Conservation (phyloP, 2,329 filamentous ascomycete species). For the Exophiala sp. region DNA sequence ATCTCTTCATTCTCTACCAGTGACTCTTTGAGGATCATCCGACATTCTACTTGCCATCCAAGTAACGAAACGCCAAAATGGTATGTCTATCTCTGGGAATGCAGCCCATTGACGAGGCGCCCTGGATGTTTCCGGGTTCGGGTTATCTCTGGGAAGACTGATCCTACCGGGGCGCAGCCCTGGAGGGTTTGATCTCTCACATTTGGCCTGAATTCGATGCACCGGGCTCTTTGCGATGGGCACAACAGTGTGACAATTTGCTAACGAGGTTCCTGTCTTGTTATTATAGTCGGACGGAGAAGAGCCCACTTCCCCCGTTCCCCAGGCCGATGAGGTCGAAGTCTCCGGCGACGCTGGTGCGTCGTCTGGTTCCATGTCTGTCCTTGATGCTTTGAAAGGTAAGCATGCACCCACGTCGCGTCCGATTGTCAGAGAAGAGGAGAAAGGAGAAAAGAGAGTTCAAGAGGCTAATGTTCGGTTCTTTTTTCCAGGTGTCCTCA, state of each 20-base stretch:
- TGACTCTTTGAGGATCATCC: slow-evolving; percentile 51
- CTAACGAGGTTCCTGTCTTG: slow-evolving; percentile 27
- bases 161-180: too few relatives aligned
- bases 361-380: slow-evolving; percentile 79
- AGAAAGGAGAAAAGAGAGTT: too few relatives aligned
- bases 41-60: slow-evolving; percentile 36
- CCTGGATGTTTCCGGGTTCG: too few relatives aligned
- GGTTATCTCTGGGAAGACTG: too few relatives aligned
- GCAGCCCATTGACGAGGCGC: too few relatives aligned
- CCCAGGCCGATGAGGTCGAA: slow-evolving; percentile 84
- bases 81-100: too few relatives aligned
- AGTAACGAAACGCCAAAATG: slow-evolving; percentile 41
- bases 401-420: neutral
- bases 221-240: too few relatives aligned
- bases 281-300: slow-evolving; percentile 92
- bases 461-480: too few relatives aligned
- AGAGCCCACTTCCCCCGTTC: slow-evolving; percentile 80
- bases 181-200: neutral
- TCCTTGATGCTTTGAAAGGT: slow-evolving; percentile 93
- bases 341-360: slow-evolving; percentile 80
- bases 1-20: slow-evolving; percentile 24
- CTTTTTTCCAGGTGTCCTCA: slow-evolving; percentile 64
- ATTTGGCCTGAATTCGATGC: too few relatives aligned
- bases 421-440: too few relatives aligned
- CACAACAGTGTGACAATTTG: too few relatives aligned